phyloP scores from a whole-genome alignment of 2,329 filamentous ascomycete genomes.

The Ophiostoma fasciatum region DNA sequence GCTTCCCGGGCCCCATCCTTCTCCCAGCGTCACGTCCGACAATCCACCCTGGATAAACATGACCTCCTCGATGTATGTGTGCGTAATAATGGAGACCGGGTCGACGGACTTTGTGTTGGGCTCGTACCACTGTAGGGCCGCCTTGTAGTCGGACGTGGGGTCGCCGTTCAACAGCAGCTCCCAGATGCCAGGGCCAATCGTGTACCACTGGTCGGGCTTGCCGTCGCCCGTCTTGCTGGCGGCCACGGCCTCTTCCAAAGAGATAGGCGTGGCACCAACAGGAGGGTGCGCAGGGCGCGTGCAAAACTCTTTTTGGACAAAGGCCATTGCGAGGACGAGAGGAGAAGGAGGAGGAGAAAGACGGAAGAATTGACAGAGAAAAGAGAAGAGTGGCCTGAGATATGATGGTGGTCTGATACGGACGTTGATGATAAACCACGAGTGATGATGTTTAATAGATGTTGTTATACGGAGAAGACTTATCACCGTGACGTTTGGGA shows the following conservation, averaged over 20 bases:
- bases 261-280: background rate
- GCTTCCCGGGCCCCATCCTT: background rate
- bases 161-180: constrained; percentile 3
- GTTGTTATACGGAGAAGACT: no score
- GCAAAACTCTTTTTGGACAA: constrained; percentile 1
- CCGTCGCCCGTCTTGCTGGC: background rate
- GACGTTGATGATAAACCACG: no score
- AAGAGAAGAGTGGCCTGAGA: no score
- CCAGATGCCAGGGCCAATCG: constrained; percentile 5
- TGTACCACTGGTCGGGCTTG: constrained; percentile 2
- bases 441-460: no score
- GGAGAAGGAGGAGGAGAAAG: no score
- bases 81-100: background rate
- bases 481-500: no score
- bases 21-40: background rate
- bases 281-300: background rate
- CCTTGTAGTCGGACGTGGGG: background rate
- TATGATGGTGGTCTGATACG: no score
- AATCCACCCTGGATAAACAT: constrained; percentile 1
- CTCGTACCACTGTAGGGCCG: constrained; percentile 3
- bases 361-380: no score
- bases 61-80: constrained; percentile 5
- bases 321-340: background rate
- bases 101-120: background rate
- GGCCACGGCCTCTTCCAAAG: background rate